These are phyloP conservation scores for Pholiota molesta DNA, from an alignment of 768 basidiomycete genomes.

Conservation along the genomic window DNA sequence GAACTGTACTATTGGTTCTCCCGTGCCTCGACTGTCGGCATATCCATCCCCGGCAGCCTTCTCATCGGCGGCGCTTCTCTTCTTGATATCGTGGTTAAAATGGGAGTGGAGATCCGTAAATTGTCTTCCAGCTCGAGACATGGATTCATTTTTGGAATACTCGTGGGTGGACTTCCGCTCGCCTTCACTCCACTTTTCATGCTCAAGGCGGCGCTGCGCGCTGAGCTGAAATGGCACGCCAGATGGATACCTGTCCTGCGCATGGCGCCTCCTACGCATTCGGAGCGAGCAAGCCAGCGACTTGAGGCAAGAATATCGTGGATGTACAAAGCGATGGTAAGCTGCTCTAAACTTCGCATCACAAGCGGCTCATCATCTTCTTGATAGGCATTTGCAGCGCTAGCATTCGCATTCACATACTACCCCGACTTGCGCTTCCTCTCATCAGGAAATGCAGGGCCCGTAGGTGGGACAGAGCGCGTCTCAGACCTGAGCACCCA, in stretches of 20 bases:
- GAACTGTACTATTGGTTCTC: conserved; percentile 37
- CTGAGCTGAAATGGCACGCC: background rate
- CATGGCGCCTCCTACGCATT: background rate
- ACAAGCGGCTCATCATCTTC: background rate
- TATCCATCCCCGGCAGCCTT: conserved; percentile 29
- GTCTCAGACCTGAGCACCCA: background rate
- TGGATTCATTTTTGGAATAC: background rate
- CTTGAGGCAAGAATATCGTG: background rate
- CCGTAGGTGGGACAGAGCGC: background rate
- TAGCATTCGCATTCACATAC: background rate
- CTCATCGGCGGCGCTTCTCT: conserved; percentile 21
- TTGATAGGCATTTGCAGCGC: background rate
- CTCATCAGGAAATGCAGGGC: background rate
- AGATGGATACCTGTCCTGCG: background rate
- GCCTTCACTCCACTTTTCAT: background rate
- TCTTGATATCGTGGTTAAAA: conserved; percentile 7
- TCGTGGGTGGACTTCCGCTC: background rate
- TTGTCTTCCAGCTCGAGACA: background rate
- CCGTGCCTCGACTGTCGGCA: conserved; percentile 32
- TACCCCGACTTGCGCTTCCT: background rate
- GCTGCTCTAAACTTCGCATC: background rate
- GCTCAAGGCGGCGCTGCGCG: background rate
- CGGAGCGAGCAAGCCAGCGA: background rate
- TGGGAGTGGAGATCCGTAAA: background rate
- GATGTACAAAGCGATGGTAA: background rate